Evolutionary conservation across 352 stramenopile species (phyloP).

Genomic region (Peronospora belbahrii): DNA sequence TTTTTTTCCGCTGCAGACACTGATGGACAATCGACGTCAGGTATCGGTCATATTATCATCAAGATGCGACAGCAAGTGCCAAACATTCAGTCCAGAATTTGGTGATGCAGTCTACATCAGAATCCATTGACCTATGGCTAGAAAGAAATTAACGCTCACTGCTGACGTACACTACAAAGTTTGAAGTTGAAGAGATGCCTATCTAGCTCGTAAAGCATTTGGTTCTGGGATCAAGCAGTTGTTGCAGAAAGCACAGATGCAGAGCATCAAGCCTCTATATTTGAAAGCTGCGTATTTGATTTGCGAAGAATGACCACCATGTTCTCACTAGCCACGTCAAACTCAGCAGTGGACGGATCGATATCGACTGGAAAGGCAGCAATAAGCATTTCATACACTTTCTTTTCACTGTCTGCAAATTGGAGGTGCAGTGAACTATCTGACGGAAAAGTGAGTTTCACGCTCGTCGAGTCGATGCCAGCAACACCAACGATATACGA

Average conservation of each 20-base stretch:
- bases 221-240: conserved; percentile 55
- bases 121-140: conserved; percentile 7
- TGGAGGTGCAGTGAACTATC: conserved; percentile 24
- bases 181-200: conserved; percentile 16
- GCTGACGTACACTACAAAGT: background rate
- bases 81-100: background rate
- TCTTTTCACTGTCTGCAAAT: conserved; percentile 19
- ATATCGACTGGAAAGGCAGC: conserved; percentile 25
- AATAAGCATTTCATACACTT: conserved; percentile 29
- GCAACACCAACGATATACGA: conserved; percentile 46
- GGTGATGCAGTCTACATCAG: conserved; percentile 15
- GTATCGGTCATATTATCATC: no score
- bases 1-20: no score
- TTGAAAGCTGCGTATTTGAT: background rate
- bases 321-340: conserved; percentile 63
- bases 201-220: conserved; percentile 66
- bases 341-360: conserved; percentile 24
- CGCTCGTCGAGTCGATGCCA: conserved; percentile 28
- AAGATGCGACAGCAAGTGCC: no score
- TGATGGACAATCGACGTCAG: no score
- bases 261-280: background rate
- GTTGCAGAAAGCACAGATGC: conserved; percentile 8
- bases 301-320: conserved; percentile 62
- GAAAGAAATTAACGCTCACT: conserved; percentile 5
- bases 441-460: conserved; percentile 35